A percentile compares a stretch with the other conserved stretches of the same genome.
These are phyloP conservation scores for Craspedostauros australis DNA, from an alignment of 108 stramenopile genomes.

Conservation along the genomic window DNA sequence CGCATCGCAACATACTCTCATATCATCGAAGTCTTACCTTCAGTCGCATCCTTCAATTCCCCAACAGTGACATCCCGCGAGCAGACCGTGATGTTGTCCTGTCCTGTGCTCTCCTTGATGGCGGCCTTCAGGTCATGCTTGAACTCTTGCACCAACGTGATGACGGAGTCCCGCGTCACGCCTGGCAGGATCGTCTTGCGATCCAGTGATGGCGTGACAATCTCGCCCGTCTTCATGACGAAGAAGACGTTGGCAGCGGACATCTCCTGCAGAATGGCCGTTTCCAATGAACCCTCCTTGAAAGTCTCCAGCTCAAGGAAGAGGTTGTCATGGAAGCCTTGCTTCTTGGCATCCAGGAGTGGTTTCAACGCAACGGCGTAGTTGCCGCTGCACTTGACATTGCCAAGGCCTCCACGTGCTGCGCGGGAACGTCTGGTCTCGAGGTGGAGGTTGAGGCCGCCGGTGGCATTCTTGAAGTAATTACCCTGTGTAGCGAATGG, in stretches of 20 bases:
- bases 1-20: not conserved
- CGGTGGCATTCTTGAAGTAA: constrained; percentile 59
- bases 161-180: constrained; percentile 67
- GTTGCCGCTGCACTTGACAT: constrained; percentile 71
- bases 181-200: constrained; percentile 80
- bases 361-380: constrained; percentile 73
- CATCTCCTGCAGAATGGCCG: constrained; percentile 73
- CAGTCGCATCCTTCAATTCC: constrained; percentile 64
- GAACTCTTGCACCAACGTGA: constrained; percentile 52
- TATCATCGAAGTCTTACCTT: constrained; percentile 18
- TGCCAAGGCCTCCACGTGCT: constrained; percentile 64
- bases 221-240: constrained; percentile 72
- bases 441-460: constrained; percentile 71
- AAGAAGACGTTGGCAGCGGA: constrained; percentile 80
- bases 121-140: constrained; percentile 50
- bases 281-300: constrained; percentile 22
- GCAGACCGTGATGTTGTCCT: constrained; percentile 39
- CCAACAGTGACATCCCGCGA: constrained; percentile 68
- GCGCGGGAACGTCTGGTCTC: constrained; percentile 69
- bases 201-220: constrained; percentile 71
- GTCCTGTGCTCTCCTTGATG: constrained; percentile 49
- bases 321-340: constrained; percentile 77
- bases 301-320: constrained; percentile 82
- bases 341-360: constrained; percentile 72
- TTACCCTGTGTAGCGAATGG: constrained; percentile 64